Evolutionary conservation across 257 asterid genomes (phyloP).

Genomic region (Solanum okadae): DNA sequence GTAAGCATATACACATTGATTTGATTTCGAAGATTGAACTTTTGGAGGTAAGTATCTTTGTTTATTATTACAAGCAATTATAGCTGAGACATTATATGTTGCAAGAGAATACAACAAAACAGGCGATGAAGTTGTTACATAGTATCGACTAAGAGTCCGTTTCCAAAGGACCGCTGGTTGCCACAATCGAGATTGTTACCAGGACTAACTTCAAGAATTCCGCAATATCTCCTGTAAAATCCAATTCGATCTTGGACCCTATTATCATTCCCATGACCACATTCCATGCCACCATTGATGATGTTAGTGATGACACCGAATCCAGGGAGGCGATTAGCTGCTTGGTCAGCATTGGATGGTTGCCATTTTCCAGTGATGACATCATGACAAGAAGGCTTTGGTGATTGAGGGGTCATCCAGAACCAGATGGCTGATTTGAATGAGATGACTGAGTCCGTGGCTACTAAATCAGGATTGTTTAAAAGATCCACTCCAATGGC

Average conservation of each 20-base stretch:
- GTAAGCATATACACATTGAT: neutral
- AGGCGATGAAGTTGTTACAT: neutral
- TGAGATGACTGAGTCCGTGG: conserved; percentile 9
- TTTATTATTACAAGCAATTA: neutral
- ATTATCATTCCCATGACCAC: conserved; percentile 7
- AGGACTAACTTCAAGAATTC: conserved; percentile 3
- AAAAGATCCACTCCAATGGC: conserved; percentile 6
- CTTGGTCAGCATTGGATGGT: neutral
- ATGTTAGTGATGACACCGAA: conserved; percentile 26
- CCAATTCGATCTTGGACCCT: conserved; percentile 16
- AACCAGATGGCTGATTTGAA: conserved; percentile 29
- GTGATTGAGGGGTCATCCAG: conserved; percentile 35
- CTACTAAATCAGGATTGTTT: conserved; percentile 23
- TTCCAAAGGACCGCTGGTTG: conserved; percentile 2
- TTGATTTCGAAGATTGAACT: neutral
- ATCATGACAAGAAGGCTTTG: conserved; percentile 24
- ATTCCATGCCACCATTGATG: conserved; percentile 29
- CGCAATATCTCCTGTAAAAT: conserved; percentile 15
- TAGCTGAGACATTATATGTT: neutral
- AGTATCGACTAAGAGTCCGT: neutral
- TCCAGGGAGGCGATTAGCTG: conserved; percentile 19
- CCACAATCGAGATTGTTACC: conserved; percentile 20
- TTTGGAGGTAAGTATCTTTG: neutral
- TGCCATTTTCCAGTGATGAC: conserved; percentile 19
- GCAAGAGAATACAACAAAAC: neutral